Evolutionary conservation across 805 yeast species (phyloP).

Genomic region (Kluyveromyces aestuarii): DNA sequence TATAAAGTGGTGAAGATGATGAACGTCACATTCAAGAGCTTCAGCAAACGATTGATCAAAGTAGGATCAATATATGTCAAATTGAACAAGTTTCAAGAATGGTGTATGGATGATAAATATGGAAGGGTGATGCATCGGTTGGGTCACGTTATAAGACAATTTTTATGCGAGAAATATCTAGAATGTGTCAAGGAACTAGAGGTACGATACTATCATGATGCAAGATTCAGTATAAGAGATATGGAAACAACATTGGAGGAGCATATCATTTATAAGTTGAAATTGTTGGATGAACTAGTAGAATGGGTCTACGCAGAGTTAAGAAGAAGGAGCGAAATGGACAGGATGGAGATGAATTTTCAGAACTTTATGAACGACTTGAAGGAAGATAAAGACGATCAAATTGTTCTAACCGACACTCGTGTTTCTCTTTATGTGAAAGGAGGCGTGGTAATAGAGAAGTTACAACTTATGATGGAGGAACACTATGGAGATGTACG

Average conservation of each 20-base stretch:
- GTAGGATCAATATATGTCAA: slow-evolving; percentile 57
- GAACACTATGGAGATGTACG: slow-evolving; percentile 60
- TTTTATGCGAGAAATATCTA: slow-evolving; percentile 31
- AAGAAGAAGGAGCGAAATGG: slow-evolving; percentile 30
- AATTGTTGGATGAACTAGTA: slow-evolving; percentile 50
- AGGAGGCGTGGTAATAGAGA: slow-evolving; percentile 67
- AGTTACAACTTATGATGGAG: slow-evolving; percentile 50
- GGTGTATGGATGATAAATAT: slow-evolving; percentile 42
- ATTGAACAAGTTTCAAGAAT: slow-evolving; percentile 49
- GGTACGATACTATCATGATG: slow-evolving; percentile 38
- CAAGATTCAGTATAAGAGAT: slow-evolving; percentile 47
- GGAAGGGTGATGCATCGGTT: slow-evolving; percentile 73
- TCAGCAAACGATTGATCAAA: slow-evolving; percentile 50
- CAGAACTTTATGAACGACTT: slow-evolving; percentile 36
- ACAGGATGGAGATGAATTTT: slow-evolving; percentile 30
- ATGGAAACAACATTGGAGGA: slow-evolving; percentile 43
- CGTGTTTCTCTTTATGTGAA: slow-evolving; percentile 47
- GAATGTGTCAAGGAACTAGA: slow-evolving; percentile 39
- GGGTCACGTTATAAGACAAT: slow-evolving; percentile 46
- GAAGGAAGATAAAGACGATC: slow-evolving; percentile 28
- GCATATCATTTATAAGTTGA: slow-evolving; percentile 28
- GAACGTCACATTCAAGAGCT: slow-evolving; percentile 64
- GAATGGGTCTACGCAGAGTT: slow-evolving; percentile 41
- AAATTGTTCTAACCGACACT: slow-evolving; percentile 38
- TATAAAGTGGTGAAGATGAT: slow-evolving; percentile 62